Conservation (phyloP, 495 filamentous ascomycete species). For the Xylaria bambusicola region DNA sequence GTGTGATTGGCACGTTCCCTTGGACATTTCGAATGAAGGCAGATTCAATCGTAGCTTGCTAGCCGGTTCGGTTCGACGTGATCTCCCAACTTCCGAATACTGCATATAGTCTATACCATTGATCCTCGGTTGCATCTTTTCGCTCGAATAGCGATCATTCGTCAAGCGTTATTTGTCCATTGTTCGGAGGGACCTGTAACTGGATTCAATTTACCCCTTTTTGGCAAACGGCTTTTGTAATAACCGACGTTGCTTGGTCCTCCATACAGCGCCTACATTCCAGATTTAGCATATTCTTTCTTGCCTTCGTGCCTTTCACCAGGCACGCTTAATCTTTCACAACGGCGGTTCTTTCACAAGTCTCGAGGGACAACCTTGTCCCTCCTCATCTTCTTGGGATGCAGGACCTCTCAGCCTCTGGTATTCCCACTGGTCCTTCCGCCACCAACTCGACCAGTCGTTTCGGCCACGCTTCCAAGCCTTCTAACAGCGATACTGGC, state of each 20-base stretch:
- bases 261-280: constrained; percentile 26
- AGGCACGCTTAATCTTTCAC: constrained; percentile 62
- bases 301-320: constrained; percentile 49
- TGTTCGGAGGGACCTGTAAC: constrained; percentile 24
- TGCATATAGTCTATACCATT: constrained; percentile 34
- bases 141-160: constrained; percentile 31
- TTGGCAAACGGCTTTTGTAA: constrained; percentile 33
- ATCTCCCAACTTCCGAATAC: constrained; percentile 11
- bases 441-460: constrained; percentile 55
- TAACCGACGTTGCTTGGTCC: constrained; percentile 29
- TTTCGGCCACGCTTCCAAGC: constrained; percentile 69
- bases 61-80: constrained; percentile 26
- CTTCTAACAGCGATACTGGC: constrained; percentile 76
- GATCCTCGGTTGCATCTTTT: constrained; percentile 28
- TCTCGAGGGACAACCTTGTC: constrained; percentile 72
- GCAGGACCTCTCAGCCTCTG: constrained; percentile 71
- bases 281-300: constrained; percentile 32
- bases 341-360: constrained; percentile 70
- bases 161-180: constrained; percentile 29
- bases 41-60: constrained; percentile 25
- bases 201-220: constrained; percentile 25
- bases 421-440: constrained; percentile 53
- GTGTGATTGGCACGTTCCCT: constrained; percentile 21
- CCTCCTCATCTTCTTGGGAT: constrained; percentile 81
- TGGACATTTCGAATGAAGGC: constrained; percentile 22